Evolutionary conservation across 1,284 basidiomycete species (phyloP).

Genomic region (Mycena sp.): DNA sequence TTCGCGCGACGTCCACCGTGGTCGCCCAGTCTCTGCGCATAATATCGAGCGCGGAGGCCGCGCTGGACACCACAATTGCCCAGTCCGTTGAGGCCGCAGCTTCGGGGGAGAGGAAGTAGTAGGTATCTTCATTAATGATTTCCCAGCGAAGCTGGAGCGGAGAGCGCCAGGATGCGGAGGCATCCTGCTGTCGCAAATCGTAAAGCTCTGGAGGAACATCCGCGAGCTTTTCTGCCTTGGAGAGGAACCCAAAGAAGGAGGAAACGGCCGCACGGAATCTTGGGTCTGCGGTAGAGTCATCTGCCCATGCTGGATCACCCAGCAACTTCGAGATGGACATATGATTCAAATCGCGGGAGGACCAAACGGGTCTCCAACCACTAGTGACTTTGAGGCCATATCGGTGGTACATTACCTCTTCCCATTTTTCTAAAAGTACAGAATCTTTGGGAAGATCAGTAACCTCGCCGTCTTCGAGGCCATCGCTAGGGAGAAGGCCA

Average conservation of each 20-base stretch:
- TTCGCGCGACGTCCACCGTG: background rate
- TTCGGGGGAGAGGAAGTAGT: conserved; percentile 11
- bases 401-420: too few species aligned
- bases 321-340: background rate
- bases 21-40: conserved; percentile 6
- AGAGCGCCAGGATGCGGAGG: conserved; percentile 1
- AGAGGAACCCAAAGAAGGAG: background rate
- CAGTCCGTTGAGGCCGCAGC: background rate
- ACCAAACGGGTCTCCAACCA: too few species aligned
- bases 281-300: background rate
- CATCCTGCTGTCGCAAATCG: conserved; percentile 10
- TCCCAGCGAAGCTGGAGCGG: conserved; percentile 13
- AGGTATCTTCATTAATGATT: background rate
- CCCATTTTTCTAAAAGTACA: too few species aligned
- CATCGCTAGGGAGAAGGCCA: too few species aligned
- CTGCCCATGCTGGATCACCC: conserved; percentile 1
- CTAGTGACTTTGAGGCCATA: too few species aligned
- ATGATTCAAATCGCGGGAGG: background rate
- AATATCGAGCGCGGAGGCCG: conserved; percentile 1
- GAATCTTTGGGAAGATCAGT: too few species aligned
- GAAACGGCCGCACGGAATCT: background rate
- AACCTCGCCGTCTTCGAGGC: too few species aligned
- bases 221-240: background rate
- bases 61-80: background rate
- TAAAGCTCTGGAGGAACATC: conserved; percentile 6